phyloP scores from a whole-genome alignment of 139 green algal species.

The Raphidocelis subcapitata region DNA sequence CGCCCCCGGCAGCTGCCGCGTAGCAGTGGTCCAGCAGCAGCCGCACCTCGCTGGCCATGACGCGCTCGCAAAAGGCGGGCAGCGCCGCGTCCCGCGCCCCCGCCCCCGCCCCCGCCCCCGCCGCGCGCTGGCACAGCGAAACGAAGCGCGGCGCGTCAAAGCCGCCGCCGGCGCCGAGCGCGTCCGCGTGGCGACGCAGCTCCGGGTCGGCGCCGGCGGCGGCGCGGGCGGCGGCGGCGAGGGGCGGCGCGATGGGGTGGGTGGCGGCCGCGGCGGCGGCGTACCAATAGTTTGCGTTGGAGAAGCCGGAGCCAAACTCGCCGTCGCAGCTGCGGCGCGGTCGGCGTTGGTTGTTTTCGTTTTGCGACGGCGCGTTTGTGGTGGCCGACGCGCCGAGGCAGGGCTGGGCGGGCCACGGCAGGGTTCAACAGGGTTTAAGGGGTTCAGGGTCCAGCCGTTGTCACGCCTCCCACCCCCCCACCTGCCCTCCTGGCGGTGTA shows the following conservation, averaged over 20 bases:
- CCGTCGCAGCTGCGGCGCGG: conserved; percentile 17
- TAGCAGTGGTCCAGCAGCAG: conserved; percentile 38
- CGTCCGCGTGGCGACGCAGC: not conserved
- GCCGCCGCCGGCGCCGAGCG: not conserved
- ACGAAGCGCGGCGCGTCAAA: conserved; percentile 16
- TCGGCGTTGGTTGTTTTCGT: too few relatives aligned
- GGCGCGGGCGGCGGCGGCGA: conserved; percentile 3
- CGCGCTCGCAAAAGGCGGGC: conserved; percentile 20
- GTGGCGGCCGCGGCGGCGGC: conserved; percentile 6
- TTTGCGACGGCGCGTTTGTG: too few relatives aligned
- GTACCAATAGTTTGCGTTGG: conserved; percentile 49
- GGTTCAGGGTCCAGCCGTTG: too few relatives aligned
- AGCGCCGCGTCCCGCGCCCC: conserved; percentile 16
- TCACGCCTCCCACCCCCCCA: not conserved
- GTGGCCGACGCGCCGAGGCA: not conserved
- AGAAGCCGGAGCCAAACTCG: conserved; percentile 43
- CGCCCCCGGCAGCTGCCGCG: not conserved
- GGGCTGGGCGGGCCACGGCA: not conserved
- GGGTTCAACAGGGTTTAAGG: too few relatives aligned
- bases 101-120: too few relatives aligned
- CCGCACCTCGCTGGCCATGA: conserved; percentile 26
- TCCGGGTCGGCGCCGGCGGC: not conserved
- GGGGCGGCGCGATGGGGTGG: conserved; percentile 8
- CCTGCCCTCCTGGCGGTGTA: conserved; percentile 31
- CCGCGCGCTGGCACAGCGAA: conserved; percentile 17